Evolutionary conservation across 805 yeast genomes (phyloP).

Genomic region (Metschnikowia chrysomelidarum): DNA sequence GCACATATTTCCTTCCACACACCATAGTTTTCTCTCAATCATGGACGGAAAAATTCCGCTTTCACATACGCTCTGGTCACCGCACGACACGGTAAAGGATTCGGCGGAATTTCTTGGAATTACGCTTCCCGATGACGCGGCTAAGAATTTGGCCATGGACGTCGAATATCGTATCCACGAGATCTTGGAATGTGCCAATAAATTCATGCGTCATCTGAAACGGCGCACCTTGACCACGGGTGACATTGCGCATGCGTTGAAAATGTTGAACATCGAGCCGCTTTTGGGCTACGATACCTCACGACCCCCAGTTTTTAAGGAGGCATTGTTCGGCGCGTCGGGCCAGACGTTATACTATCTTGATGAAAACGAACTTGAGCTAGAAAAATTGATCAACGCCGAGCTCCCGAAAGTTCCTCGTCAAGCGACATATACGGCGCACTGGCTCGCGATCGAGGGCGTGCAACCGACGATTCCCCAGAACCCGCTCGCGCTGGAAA

Average conservation of each 20-base stretch:
- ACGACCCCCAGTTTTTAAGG: constrained; percentile 74
- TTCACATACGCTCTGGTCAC: constrained; percentile 95
- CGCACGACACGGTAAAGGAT: constrained; percentile 93
- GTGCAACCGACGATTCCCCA: constrained; percentile 98
- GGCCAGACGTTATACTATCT: constrained; percentile 92
- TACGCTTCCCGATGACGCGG: constrained; percentile 83
- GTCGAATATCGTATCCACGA: constrained; percentile 97
- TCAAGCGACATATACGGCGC: constrained; percentile 88
- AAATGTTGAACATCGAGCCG: constrained; percentile 89
- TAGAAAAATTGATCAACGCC: constrained; percentile 88
- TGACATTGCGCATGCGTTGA: constrained; percentile 79
- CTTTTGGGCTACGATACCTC: constrained; percentile 80
- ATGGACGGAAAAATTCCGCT: constrained; percentile 53
- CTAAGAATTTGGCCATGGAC: constrained; percentile 96
- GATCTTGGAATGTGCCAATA: constrained; percentile 90
- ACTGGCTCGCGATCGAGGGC: constrained; percentile 98
- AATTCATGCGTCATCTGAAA: constrained; percentile 93
- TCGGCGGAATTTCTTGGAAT: constrained; percentile 92
- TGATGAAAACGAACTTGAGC: constrained; percentile 90
- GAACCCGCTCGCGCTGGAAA: constrained; percentile 82
- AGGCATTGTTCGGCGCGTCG: constrained; percentile 78
- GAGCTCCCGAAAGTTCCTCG: constrained; percentile 96
- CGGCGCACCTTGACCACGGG: constrained; percentile 75
- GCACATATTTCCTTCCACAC: no score
- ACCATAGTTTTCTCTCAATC: no score